Base-by-base conservation (phyloP, 257 asterid species). In the Plantago elongata region DNA sequence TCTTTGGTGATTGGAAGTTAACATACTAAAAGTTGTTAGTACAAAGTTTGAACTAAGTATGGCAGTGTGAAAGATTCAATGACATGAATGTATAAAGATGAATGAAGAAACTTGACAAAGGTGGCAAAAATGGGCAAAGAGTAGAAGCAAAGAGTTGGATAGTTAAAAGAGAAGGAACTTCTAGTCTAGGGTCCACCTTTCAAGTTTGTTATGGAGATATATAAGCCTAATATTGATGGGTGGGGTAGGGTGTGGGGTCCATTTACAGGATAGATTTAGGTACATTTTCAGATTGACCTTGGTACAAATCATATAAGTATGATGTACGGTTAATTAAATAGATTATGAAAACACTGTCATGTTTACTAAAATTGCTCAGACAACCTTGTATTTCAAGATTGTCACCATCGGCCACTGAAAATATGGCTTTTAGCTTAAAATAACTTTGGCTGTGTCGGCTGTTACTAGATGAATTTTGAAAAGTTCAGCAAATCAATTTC, bases 11-110 rank as follows among this genome's bases (percentile, higher is more conserved):
- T 22, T 57, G 38, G 3, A 62, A 7, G 55, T 42, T 1, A 27
- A 67, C 82, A 74, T 79, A 3, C 61, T 22, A 63, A 55, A 54
- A 27, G 48, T 27, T 48, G 51, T 16, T 9, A 8, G 0, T 17
- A 0, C 37, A 15, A 9, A 22, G 14, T 9, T 13, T 34, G 40
- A 7, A 56, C 7, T 29, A 56, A 29, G 45, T 56, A 5, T 54
- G 43, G 42, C 17, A 34, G 18, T 34, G 7, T 34, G 40, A 34
- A n/a, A 13, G 14, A 29, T 13, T 7, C 4, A 5, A 56, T 37
- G 42, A 58, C 63, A 38, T 34, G 50, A 12, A 38, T 15, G 44
- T 9, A 38, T 9, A 16, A 13, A 10, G 16, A 49, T 13, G 54
- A 37, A 37, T 6, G 29, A 40, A 58, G 49, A 40, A 58, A 58